These are phyloP conservation scores for Histomonas meleagridis DNA, from an alignment of 208 protist species.

Conservation along the genomic window DNA sequence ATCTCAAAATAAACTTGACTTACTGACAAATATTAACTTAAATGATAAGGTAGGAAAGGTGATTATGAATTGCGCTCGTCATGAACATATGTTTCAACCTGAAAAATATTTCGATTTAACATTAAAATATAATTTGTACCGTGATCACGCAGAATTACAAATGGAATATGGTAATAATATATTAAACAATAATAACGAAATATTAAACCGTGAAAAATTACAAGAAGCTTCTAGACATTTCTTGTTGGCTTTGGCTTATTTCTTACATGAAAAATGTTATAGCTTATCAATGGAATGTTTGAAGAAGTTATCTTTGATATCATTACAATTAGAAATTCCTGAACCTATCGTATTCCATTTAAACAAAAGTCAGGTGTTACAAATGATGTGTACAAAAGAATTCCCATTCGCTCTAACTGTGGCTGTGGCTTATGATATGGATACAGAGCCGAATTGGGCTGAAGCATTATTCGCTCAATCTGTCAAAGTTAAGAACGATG, in stretches of 20 bases:
- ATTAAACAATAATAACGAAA: not conserved
- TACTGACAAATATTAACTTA: not conserved
- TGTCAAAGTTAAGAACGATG: not conserved
- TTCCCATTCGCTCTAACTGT: constrained; percentile 25
- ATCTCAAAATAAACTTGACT: not conserved
- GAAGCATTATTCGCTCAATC: not conserved
- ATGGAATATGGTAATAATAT: not conserved
- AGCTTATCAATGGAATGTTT: not conserved
- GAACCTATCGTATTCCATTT: not conserved
- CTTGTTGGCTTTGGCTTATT: not conserved
- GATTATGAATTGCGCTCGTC: constrained; percentile 17
- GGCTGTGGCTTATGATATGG: constrained; percentile 14
- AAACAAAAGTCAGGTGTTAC: not conserved
- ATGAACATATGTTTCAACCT: not conserved
- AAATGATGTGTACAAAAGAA: not conserved
- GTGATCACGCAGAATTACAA: constrained; percentile 2
- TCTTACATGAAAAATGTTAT: constrained; percentile 19
- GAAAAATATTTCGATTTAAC: constrained; percentile 21
- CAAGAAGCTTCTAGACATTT: not conserved
- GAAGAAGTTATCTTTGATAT: not conserved
- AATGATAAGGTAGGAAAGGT: not conserved
- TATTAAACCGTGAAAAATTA: not conserved
- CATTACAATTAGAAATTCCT: not conserved
- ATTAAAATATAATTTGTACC: not conserved
- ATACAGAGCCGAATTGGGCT: not conserved